Conservation (phyloP, 1,284 basidiomycete species). For the Boletus nobilissimus region DNA sequence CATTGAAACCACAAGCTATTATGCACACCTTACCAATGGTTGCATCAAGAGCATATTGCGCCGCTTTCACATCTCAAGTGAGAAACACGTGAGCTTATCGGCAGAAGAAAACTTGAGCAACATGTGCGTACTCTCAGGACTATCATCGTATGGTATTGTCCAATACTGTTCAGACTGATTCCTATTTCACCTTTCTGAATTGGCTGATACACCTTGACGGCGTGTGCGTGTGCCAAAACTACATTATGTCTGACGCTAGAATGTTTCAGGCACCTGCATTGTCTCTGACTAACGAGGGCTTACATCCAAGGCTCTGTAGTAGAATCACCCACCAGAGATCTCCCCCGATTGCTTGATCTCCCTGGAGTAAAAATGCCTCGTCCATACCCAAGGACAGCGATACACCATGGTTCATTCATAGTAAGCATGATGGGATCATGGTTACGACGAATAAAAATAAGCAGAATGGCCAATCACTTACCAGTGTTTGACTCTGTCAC, state of each 20-base stretch:
- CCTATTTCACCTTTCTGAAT: constrained; percentile 71
- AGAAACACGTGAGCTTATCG: not conserved
- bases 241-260: constrained; percentile 72
- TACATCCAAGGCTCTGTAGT: constrained; percentile 80
- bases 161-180: constrained; percentile 80
- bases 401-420: constrained; percentile 80
- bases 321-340: constrained; percentile 67
- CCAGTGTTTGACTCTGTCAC: constrained; percentile 82
- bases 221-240: constrained; percentile 75
- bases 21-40: constrained; percentile 60
- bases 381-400: constrained; percentile 75
- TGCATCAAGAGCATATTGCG: constrained; percentile 32
- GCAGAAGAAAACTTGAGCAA: not conserved
- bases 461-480: constrained; percentile 39
- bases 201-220: constrained; percentile 68
- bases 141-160: constrained; percentile 72
- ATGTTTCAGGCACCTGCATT: constrained; percentile 8
- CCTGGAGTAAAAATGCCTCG: constrained; percentile 76
- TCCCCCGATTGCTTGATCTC: constrained; percentile 66
- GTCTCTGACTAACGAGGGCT: constrained; percentile 40
- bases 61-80: constrained; percentile 66
- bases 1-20: not conserved
- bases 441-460: constrained; percentile 16
- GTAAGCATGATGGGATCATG: constrained; percentile 59
- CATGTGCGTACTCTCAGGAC: constrained; percentile 63